Evolutionary conservation across 2,329 filamentous ascomycete species (phyloP), one percentile per base, ranked within the genome.

Genomic region (Cercospora sp.): DNA sequence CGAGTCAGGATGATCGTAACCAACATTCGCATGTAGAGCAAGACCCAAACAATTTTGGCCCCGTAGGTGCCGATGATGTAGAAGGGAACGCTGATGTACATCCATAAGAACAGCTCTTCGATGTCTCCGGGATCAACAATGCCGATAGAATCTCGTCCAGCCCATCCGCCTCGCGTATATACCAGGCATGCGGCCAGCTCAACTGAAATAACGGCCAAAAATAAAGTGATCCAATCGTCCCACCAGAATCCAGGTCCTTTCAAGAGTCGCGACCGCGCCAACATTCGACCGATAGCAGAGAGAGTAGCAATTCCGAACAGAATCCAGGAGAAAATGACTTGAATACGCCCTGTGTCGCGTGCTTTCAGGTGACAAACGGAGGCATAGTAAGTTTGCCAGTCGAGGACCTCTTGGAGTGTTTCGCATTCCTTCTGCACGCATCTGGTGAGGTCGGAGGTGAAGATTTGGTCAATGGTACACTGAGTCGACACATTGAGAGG

Each of bases 221-320:
- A 61, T 13, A 68, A 10, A 4, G 65, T 59, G 28, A 59, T 9
- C 60, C 63, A 70, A 43, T 70, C 69, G 24, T 70, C 69, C 63
- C 63, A 70, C 69, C 69, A 70, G 21, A 61, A 70, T 30, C 66
- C 68, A 51, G 66, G 68, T 12, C 68, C 68, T 3, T 66, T 51
- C 21, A 70, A 40, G 13, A 51, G 57, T 13, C 30, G 55, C 1
- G 68, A 66, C 13, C 68, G 61, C 9, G 68, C 64, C 5, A 69
- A 49, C 6, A 69, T 21, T 9, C 68, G 64, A 32, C 51, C 61
- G 12, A 57, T 53, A n/a, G 65, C 55, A n/a, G 51, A 49, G 9
- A 69, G 13, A 1, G 65, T 63, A 10, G 65, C 65, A 12, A 67
- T 18, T 2, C 43, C 57, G 43, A 67, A 67, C 8, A 69, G 30